Evolutionary conservation across 805 yeast genomes (phyloP), one percentile per base, ranked within the genome.

Genomic region (Saturnispora gosingensis): DNA sequence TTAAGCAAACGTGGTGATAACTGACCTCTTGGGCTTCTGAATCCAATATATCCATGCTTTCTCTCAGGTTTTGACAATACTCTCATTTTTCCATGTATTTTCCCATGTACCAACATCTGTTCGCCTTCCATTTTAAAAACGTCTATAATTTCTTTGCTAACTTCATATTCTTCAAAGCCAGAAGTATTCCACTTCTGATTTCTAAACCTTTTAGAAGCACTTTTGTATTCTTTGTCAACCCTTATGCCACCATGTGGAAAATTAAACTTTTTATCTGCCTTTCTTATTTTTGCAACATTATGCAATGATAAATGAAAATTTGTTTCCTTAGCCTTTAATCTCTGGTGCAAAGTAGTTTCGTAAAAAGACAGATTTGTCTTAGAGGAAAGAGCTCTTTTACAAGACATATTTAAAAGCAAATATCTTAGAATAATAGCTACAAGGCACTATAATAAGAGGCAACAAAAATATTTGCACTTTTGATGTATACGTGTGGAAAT

Each of bases 41-140:
- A 16, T 18, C 45, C 40, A 7, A 10, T 4, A 24, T 40, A 11
- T 4, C 50, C 50, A 47, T 47, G 50, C 5, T 18, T 9, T 20
- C 50, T 39, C 28, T 47, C 50, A 18, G 50, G 44, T 40, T 39
- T 47, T 3, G 50, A 47, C 18, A 47, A 18, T 5, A 47, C 32
- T 15, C 50, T 27, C 16, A 39, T 5, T 5, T 39, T 28, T 5
- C 34, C 38, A 28, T 27, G 8, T 13, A 38, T 13, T 18, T 38
- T 39, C 5, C 36, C 40, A 15, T 39, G 22, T 5, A 40, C 45
- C 15, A 43, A 25, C 46, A 43, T 5, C 8, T 13, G 22, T 9
- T 10, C 35, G 5, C 22, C 5, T 27, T 43, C 35, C 27, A 5
- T 16, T 27, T 10, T n/a, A 7, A n/a, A 43, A n/a, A 25, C 7